phyloP scores from a whole-genome alignment of 352 stramenopile genomes.

The Globisporangium nunn region DNA sequence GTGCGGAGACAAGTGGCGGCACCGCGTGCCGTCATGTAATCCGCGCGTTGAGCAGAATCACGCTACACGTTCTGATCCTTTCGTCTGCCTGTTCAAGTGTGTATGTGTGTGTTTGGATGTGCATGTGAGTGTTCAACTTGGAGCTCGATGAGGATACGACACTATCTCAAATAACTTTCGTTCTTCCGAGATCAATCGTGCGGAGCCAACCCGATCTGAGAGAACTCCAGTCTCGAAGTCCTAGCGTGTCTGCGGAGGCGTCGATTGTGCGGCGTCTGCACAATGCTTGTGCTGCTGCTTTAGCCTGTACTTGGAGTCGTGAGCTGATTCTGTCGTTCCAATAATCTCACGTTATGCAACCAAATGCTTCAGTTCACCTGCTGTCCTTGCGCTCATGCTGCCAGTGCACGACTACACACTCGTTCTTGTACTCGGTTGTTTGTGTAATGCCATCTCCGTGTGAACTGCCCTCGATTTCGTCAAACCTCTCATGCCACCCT shows the following conservation, averaged over 20 bases:
- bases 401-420: too few relatives aligned
- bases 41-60: constrained; percentile 75
- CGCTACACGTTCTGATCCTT: constrained; percentile 59
- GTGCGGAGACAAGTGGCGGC: constrained; percentile 39
- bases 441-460: too few relatives aligned
- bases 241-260: neutral
- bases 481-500: too few relatives aligned
- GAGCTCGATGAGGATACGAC: constrained; percentile 71
- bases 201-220: constrained; percentile 14
- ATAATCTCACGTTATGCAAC: too few relatives aligned
- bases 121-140: neutral
- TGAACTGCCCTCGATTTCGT: too few relatives aligned
- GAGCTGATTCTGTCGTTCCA: too few relatives aligned
- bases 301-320: too few relatives aligned
- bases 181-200: constrained; percentile 66
- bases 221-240: constrained; percentile 4
- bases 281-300: too few relatives aligned
- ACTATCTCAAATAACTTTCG: constrained; percentile 84
- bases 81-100: neutral
- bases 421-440: too few relatives aligned
- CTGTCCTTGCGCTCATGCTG: too few relatives aligned
- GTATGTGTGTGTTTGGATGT: constrained; percentile 7
- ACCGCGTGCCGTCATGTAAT: constrained; percentile 48
- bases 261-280: too few relatives aligned
- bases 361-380: too few relatives aligned